These are phyloP conservation scores for Saxispiralis lemnorum DNA, from an alignment of 495 filamentous ascomycete species.

Conservation along the genomic window DNA sequence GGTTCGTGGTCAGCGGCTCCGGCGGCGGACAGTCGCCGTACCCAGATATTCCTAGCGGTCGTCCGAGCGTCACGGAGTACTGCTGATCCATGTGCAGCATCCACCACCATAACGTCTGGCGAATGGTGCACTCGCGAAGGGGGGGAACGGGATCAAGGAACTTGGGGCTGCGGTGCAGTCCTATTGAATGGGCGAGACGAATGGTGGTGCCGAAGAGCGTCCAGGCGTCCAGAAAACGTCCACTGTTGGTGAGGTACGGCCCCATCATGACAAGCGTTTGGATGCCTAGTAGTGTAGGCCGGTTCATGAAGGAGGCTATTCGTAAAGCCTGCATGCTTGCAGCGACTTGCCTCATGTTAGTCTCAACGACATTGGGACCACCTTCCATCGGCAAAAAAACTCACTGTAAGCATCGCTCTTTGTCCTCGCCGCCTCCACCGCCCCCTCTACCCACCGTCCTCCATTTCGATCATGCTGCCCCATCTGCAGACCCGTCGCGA, in stretches of 20 bases:
- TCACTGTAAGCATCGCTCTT: constrained; percentile 28
- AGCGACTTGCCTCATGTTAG: constrained; percentile 16
- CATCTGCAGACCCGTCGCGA: constrained; percentile 29
- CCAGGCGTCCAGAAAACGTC: constrained; percentile 27
- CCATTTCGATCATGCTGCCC: constrained; percentile 28
- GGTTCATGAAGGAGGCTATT: constrained; percentile 24
- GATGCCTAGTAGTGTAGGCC: constrained; percentile 22
- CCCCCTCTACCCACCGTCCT: constrained; percentile 24
- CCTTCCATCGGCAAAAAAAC: neutral
- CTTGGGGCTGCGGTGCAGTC: constrained; percentile 29
- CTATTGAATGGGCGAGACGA: constrained; percentile 24
- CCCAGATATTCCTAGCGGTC: constrained; percentile 30
- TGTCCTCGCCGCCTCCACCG: constrained; percentile 22
- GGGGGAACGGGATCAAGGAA: constrained; percentile 28
- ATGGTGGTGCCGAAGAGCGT: constrained; percentile 25
- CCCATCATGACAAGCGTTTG: constrained; percentile 25
- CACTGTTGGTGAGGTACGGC: constrained; percentile 25
- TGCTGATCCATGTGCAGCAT: constrained; percentile 35
- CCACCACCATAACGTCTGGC: constrained; percentile 33
- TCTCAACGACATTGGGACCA: neutral
- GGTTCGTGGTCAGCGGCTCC: constrained; percentile 25
- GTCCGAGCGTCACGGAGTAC: constrained; percentile 31
- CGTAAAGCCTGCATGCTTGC: constrained; percentile 27
- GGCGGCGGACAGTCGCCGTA: constrained; percentile 30
- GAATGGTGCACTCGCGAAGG: constrained; percentile 22